Percentiles rank a stretch among this genome's conserved stretches.
Conservation (phyloP, 2,329 filamentous ascomycete species). For the Neonectria sp. region DNA sequence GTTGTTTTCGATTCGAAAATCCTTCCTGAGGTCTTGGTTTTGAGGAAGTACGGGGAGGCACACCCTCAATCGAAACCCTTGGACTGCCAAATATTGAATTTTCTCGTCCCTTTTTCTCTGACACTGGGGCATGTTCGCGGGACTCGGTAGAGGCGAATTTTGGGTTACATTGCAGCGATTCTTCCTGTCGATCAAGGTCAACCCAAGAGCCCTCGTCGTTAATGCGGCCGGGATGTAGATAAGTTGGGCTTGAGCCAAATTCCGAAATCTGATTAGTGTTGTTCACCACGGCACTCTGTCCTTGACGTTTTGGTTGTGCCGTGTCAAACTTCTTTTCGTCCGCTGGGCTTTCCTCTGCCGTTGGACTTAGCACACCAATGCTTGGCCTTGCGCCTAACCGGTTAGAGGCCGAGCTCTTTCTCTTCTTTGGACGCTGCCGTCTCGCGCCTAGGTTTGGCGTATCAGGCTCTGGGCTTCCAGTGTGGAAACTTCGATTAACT, state of each 20-base stretch:
- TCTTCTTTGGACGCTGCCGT: slow-evolving; percentile 41
- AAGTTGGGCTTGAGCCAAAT: background rate
- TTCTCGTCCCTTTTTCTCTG: slow-evolving; percentile 2
- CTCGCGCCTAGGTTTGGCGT: slow-evolving; percentile 50
- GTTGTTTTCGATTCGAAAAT: background rate
- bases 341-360: slow-evolving; percentile 49
- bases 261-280: background rate
- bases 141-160: background rate
- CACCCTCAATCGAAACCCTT: slow-evolving; percentile 39
- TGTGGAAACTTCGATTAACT: slow-evolving; percentile 7
- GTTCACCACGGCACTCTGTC: background rate
- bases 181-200: background rate
- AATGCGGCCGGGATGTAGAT: background rate
- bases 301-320: background rate
- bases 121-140: background rate
- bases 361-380: slow-evolving; percentile 49
- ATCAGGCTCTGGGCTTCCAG: slow-evolving; percentile 55
- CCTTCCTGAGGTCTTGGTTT: slow-evolving; percentile 26
- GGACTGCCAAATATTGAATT: slow-evolving; percentile 23
- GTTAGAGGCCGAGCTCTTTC: slow-evolving; percentile 41
- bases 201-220: background rate
- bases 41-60: slow-evolving; percentile 50
- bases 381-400: slow-evolving; percentile 43
- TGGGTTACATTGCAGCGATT: background rate
- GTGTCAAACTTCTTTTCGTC: slow-evolving; percentile 30